Percentiles rank a stretch among this genome's conserved stretches.
Conservation (phyloP, 2,329 filamentous ascomycete species). For the Colletotrichum abscissum region DNA sequence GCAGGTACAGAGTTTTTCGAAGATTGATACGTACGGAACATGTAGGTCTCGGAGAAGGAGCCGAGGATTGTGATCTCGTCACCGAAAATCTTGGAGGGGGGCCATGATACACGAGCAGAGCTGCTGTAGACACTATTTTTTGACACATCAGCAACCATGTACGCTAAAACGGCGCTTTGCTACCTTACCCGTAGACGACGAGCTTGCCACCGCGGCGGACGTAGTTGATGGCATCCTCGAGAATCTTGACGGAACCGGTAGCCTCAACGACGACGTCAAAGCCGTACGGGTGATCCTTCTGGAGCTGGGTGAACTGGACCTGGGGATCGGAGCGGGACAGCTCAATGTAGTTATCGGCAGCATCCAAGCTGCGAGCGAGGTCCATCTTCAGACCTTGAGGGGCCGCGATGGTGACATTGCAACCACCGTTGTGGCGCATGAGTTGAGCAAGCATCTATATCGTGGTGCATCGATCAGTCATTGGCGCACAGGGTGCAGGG, state of each 20-base stretch:
- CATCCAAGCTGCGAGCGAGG: conserved; percentile 68
- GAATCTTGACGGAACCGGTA: conserved; percentile 75
- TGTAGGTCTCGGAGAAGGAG: conserved; percentile 79
- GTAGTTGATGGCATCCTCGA: conserved; percentile 78
- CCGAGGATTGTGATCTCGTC: conserved; percentile 79
- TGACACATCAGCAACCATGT: background rate
- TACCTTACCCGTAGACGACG: conserved; percentile 69
- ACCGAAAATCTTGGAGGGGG: conserved; percentile 77
- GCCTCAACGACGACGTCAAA: conserved; percentile 77
- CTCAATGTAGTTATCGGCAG: conserved; percentile 65
- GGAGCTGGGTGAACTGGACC: conserved; percentile 71
- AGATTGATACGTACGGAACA: conserved; percentile 66
- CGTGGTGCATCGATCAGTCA: background rate
- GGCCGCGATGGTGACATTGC: conserved; percentile 76
- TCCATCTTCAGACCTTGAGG: conserved; percentile 78
- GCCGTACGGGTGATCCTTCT: conserved; percentile 74
- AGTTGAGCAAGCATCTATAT: conserved; percentile 67
- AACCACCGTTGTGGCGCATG: conserved; percentile 73
- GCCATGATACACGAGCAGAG: conserved; percentile 72
- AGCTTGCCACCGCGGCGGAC: conserved; percentile 78
- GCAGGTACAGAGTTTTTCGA: background rate
- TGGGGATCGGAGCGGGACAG: conserved; percentile 65
- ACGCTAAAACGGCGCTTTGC: too few species aligned
- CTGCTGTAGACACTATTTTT: conserved; percentile 68
- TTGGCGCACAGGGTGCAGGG: background rate